Evolutionary conservation across 768 basidiomycete species (phyloP).

Genomic region (Boletus tylopilopsis): DNA sequence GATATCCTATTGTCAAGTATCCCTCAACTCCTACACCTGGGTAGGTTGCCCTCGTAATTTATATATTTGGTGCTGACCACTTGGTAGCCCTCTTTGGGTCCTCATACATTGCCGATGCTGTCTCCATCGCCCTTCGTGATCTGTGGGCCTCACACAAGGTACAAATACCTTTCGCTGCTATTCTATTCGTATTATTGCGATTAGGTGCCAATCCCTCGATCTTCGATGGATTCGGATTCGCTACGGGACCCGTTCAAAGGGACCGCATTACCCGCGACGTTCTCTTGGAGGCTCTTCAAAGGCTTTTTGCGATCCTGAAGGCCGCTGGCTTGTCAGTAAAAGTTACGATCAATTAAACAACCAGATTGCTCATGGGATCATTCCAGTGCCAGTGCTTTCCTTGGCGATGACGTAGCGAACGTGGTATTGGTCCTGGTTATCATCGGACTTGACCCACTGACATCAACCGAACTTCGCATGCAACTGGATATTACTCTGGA

Average conservation of each 20-base stretch:
- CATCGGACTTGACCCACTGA: constrained; percentile 53
- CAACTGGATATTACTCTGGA: constrained; percentile 49
- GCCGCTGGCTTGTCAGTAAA: constrained; percentile 45
- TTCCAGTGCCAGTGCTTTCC: constrained; percentile 31
- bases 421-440: constrained; percentile 48
- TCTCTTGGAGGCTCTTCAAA: constrained; percentile 35
- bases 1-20: constrained; percentile 30
- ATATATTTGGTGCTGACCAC: constrained; percentile 3
- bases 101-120: constrained; percentile 30
- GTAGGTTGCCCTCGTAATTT: constrained; percentile 24
- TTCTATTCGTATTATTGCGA: constrained; percentile 37
- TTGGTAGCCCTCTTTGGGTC: constrained; percentile 17
- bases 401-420: constrained; percentile 44
- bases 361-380: background rate
- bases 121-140: constrained; percentile 33
- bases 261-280: constrained; percentile 13
- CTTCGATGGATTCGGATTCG: constrained; percentile 35
- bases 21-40: constrained; percentile 40
- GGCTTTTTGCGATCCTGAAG: constrained; percentile 40
- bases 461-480: constrained; percentile 39
- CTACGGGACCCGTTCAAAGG: constrained; percentile 4
- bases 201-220: constrained; percentile 43
- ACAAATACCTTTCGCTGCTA: constrained; percentile 32
- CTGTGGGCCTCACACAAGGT: constrained; percentile 27
- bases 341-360: background rate